Conservation (phyloP, 352 stramenopile species). For the Phytophthora vignae region DNA sequence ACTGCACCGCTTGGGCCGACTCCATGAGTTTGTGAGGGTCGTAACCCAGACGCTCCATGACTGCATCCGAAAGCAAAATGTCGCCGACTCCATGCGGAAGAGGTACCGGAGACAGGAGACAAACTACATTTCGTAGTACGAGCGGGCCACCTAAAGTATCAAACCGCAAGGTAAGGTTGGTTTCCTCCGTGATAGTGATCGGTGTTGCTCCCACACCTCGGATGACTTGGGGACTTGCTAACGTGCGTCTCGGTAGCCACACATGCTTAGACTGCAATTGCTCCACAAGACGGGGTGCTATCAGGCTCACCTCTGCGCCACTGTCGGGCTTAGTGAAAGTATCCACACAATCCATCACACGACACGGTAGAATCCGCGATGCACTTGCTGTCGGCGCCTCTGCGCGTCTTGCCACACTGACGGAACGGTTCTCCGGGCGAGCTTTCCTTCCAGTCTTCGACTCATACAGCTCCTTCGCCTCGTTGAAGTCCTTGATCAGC, state of each 20-base stretch:
- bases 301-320: too few species aligned
- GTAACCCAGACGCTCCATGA: too few species aligned
- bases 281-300: too few species aligned
- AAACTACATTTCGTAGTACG: too few species aligned
- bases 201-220: not conserved
- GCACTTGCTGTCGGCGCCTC: not conserved
- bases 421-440: not conserved
- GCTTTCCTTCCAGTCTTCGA: not conserved
- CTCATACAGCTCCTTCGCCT: not conserved
- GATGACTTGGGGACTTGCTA: not conserved
- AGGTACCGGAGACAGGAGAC: too few species aligned
- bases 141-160: too few species aligned
- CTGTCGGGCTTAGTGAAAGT: too few species aligned
- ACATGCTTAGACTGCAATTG: too few species aligned
- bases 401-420: not conserved
- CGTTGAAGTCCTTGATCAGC: not conserved
- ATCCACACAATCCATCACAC: not conserved
- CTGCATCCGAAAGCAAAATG: too few species aligned
- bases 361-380: not conserved
- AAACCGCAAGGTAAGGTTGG: not conserved
- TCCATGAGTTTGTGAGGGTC: too few species aligned
- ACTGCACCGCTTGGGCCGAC: not conserved
- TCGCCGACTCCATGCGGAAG: too few species aligned
- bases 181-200: not conserved
- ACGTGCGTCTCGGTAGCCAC: too few species aligned